phyloP scores from a whole-genome alignment of 352 stramenopile genomes.

The Globisporangium orthogonon region DNA sequence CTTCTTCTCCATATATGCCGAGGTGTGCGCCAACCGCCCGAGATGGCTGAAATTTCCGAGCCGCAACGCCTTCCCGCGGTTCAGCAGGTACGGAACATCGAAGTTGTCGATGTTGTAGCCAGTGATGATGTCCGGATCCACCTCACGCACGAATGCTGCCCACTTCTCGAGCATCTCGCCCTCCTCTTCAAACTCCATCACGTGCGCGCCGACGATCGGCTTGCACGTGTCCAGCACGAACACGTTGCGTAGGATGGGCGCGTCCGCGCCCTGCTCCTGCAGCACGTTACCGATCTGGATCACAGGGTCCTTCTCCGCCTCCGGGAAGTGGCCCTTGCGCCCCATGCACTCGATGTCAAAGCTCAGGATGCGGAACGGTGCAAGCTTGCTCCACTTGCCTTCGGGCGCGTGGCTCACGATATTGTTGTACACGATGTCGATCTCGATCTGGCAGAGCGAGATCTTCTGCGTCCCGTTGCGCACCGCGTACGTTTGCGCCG shows the following conservation, averaged over 20 bases:
- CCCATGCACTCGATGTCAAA: slow-evolving; percentile 99
- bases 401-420: slow-evolving; percentile 91
- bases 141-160: slow-evolving; percentile 92
- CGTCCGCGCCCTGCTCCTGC: slow-evolving; percentile 76
- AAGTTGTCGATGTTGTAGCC: slow-evolving; percentile 99
- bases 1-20: slow-evolving; percentile 94
- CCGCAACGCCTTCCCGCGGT: slow-evolving; percentile 93
- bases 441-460: slow-evolving; percentile 93
- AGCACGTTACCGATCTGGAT: slow-evolving; percentile 99
- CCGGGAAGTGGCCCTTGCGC: slow-evolving; percentile 93
- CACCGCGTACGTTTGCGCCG: slow-evolving; percentile 88
- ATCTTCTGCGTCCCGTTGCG: slow-evolving; percentile 61
- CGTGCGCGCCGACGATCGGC: slow-evolving; percentile 97
- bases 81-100: slow-evolving; percentile 98
- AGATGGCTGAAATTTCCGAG: slow-evolving; percentile 73
- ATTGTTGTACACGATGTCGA: slow-evolving; percentile 98
- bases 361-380: slow-evolving; percentile 96
- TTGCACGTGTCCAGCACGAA: slow-evolving; percentile 97
- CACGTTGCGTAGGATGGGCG: slow-evolving; percentile 90
- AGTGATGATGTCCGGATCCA: slow-evolving; percentile 98
- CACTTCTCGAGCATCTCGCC: slow-evolving; percentile 97
- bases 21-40: slow-evolving; percentile 86
- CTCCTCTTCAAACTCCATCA: slow-evolving; percentile 96
- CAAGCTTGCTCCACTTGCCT: slow-evolving; percentile 96
- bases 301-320: slow-evolving; percentile 92